Conservation (phyloP, 495 filamentous ascomycete genomes). For the Tuber umbilicatum region DNA sequence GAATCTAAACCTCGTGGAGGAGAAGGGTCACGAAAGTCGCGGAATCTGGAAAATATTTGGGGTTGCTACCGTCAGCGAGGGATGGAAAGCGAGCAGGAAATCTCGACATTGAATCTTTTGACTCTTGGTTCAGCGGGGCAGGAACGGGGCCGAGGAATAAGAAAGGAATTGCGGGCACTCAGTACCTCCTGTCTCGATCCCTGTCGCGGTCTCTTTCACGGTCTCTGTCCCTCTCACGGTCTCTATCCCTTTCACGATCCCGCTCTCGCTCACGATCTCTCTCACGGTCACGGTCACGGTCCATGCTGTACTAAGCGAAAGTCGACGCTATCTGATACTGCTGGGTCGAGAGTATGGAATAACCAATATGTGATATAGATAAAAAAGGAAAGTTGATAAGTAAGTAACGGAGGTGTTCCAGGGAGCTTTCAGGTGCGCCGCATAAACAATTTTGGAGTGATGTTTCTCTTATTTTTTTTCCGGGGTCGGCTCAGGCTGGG, state of each 20-base stretch:
- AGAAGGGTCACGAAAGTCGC: slow-evolving; percentile 36
- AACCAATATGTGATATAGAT: background rate
- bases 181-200: slow-evolving; percentile 37
- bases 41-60: slow-evolving; percentile 22
- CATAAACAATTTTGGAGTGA: background rate
- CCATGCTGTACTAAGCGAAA: slow-evolving; percentile 15
- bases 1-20: slow-evolving; percentile 39
- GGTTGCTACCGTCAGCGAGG: slow-evolving; percentile 10
- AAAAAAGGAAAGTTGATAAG: background rate
- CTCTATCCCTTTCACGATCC: slow-evolving; percentile 23
- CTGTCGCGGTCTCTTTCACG: slow-evolving; percentile 35
- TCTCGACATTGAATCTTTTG: slow-evolving; percentile 17
- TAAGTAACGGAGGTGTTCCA: background rate
- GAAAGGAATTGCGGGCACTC: slow-evolving; percentile 5
- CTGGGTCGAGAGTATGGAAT: background rate
- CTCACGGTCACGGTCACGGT: slow-evolving; percentile 37
- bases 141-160: slow-evolving; percentile 17
- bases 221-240: slow-evolving; percentile 38
- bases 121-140: slow-evolving; percentile 5
- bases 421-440: background rate
- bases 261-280: slow-evolving; percentile 11
- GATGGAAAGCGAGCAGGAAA: slow-evolving; percentile 7
- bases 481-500: background rate
- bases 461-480: background rate
- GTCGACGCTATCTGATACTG: background rate